Evolutionary conservation across 805 yeast species (phyloP), one percentile per base, ranked within the genome.

Genomic region (Yarrowia phangngaensis): DNA sequence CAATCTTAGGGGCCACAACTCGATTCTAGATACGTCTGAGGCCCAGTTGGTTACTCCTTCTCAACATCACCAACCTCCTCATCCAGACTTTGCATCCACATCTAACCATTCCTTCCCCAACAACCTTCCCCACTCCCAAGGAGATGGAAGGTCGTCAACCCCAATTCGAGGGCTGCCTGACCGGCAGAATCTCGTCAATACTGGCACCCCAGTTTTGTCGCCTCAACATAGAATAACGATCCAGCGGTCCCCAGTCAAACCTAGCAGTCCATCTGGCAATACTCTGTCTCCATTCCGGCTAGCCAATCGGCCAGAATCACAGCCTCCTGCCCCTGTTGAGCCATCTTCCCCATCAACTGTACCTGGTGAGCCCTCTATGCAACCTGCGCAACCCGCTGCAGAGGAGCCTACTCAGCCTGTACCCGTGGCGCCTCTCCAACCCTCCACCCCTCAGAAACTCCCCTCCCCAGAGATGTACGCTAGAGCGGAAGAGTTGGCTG

Each of bases 21-120:
- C 45, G 11, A 38, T 38, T 27, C 24, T 38, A 8, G 45, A 38
- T 23, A 27, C 30, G 8, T 36, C 43, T 13, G 20, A 29, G 2
- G 9, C 45, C 13, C 13, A 27, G n/a, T 14, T 38, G 45, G 11
- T 26, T 11, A 17, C 45, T 1, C 45, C 45, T 13, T n/a, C n/a
- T n/a, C n/a, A n/a, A n/a, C n/a, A n/a, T n/a, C n/a, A n/a, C n/a
- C n/a, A n/a, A n/a, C n/a, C n/a, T n/a, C 45, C 45, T 3, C 24
- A 14, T 4, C 45, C 45, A 2, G 32, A 38, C 16, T 38, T 38
- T 9, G 32, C 24, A 12, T 36, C 43, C 16, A 24, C 30, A 11
- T 6, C 22, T 23, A 3, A 13, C 43, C 9, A 15, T 16, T 8
- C 14, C 28, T 32, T 16, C 13, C 3, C 24, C 27, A 33, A 33